These are phyloP conservation scores for Trichophyton equinum DNA, from an alignment of 2,329 filamentous ascomycete genomes.

Conservation along the genomic window DNA sequence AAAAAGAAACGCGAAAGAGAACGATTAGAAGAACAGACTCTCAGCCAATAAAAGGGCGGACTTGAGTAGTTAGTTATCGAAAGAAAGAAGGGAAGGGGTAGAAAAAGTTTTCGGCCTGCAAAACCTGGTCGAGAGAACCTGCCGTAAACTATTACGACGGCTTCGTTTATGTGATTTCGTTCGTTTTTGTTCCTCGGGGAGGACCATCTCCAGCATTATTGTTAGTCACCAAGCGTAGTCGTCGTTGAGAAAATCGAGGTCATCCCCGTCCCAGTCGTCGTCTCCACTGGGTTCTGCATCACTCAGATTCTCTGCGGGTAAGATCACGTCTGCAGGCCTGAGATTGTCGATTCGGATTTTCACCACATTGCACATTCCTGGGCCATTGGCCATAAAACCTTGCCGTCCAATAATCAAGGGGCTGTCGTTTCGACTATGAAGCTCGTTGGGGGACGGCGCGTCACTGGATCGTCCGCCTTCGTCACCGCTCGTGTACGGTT, in stretches of 20 bases:
- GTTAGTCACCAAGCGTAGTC: conserved; percentile 20
- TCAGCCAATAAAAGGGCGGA: background rate
- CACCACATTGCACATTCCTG: conserved; percentile 45
- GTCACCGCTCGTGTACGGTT: background rate
- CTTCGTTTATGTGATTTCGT: conserved; percentile 1
- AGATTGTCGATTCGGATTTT: conserved; percentile 50
- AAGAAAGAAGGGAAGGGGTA: background rate
- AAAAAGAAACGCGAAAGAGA: too few relatives aligned
- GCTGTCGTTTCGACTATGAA: background rate
- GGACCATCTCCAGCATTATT: background rate
- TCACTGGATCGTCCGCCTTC: background rate
- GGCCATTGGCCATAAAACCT: conserved; percentile 25
- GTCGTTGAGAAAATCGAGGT: conserved; percentile 23
- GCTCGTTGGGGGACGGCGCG: background rate
- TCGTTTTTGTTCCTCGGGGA: background rate
- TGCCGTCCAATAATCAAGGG: background rate
- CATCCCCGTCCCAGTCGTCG: conserved; percentile 48
- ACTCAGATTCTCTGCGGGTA: conserved; percentile 47
- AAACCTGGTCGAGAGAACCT: background rate
- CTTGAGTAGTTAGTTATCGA: conserved; percentile 16
- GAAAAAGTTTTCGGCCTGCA: background rate
- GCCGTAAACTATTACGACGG: background rate
- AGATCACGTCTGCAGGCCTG: conserved; percentile 46
- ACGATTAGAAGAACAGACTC: too few relatives aligned
- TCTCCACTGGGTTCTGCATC: conserved; percentile 49